Base-by-base conservation (phyloP, 768 basidiomycete species). In the Lactarius quietus region DNA sequence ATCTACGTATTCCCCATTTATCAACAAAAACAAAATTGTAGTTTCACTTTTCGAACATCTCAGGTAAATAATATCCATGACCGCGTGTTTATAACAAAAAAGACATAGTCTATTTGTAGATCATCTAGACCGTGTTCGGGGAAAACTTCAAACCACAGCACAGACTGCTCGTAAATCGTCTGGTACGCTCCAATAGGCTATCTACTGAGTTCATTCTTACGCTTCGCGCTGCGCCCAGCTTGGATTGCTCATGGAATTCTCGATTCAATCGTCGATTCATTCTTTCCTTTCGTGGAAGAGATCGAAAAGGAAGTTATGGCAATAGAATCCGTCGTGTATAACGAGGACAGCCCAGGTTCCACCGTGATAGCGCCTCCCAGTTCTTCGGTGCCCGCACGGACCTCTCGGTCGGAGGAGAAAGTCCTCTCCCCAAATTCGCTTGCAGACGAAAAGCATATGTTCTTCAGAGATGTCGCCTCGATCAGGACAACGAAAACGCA, bases 221-320 rank as follows among this genome's bases (percentile, higher is more conserved):
- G 23, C n/a, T 2, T 35, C 9, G 43, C 31, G 51, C 15, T 67
- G 36, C 33, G 6, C 23, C 7, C 70, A 93, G 95, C 95, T 73
- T 96, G 93, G 93, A 92, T 98, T 68, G 93, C 93, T 0, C 94
- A 98, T 74, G 90, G 88, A 26, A 82, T 97, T 61, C 78, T 98
- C 68, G 95, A 97, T 72, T 95, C 93, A 1, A 87, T 98, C 59
- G 94, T 98, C 26, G 95, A 98, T 73, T 89, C 92, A 1, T 95
- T 95, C 77, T 93, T 94, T 74, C 93, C 93, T 1, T 82, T 93
- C 64, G 78, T 95, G 64, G 83, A 87, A 68, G 86, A 87, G 64
- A 88, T 97, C 41, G 95, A 96, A 72, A 88, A 57, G 52, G 63
- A 68, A 28, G 63, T 65, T 12, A 45, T 41, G 18, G 61, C 64